Evolutionary conservation across 2,329 filamentous ascomycete genomes (phyloP).

Genomic region (Aspergillus spinulosporus): DNA sequence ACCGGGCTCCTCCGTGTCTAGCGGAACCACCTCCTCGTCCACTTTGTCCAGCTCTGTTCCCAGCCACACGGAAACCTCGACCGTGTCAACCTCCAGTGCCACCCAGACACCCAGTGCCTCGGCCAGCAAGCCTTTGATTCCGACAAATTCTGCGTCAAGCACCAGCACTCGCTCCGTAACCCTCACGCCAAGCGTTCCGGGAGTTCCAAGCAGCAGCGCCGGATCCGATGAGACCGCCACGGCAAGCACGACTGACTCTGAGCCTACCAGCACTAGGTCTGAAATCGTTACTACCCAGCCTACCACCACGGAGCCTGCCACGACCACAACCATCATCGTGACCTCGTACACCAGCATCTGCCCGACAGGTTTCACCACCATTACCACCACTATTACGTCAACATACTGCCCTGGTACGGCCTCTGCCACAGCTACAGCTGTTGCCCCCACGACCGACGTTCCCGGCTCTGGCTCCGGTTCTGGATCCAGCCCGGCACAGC

Average conservation of each 20-base stretch:
- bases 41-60: neutral
- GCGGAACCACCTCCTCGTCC: neutral
- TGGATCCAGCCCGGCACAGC: slow-evolving; percentile 9
- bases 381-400: slow-evolving; percentile 42
- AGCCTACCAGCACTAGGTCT: neutral
- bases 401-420: slow-evolving; percentile 37
- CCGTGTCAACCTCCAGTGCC: slow-evolving; percentile 1
- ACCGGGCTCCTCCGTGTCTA: slow-evolving; percentile 3
- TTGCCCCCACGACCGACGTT: slow-evolving; percentile 27
- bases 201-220: neutral
- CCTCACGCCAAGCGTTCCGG: slow-evolving; percentile 1
- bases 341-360: slow-evolving; percentile 47
- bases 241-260: neutral
- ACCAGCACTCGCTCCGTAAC: neutral
- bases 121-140: neutral
- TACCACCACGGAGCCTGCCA: slow-evolving; percentile 25
- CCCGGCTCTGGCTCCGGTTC: slow-evolving; percentile 12
- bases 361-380: slow-evolving; percentile 45
- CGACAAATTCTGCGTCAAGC: neutral
- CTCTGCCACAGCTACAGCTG: slow-evolving; percentile 29
- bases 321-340: slow-evolving; percentile 39
- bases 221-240: neutral
- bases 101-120: neutral
- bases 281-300: slow-evolving; percentile 1
- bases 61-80: neutral